A percentile compares a stretch with the other conserved stretches of the same genome.
phyloP scores from a whole-genome alignment of 2,329 filamentous ascomycete genomes.

The Ophiostoma sp. region DNA sequence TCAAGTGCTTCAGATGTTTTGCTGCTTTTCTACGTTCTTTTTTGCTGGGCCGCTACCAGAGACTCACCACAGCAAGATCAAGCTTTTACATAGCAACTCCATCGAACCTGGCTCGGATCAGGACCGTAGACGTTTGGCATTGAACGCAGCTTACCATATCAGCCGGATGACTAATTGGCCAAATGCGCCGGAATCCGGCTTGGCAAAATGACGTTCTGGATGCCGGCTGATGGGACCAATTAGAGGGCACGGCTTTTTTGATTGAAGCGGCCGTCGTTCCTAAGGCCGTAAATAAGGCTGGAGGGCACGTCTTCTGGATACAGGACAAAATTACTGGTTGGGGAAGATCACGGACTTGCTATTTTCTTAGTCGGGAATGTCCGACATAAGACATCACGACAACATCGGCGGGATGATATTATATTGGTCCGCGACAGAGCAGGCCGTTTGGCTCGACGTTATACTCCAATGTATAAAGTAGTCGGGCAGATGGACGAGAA shows the following conservation, averaged over 20 bases:
- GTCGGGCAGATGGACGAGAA: not conserved
- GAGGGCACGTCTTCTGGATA: not conserved
- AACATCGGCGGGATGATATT: not conserved
- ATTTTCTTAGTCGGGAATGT: not conserved
- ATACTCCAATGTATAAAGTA: not conserved
- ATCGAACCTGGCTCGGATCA: too few species aligned
- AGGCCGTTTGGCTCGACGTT: not conserved
- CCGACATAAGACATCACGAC: not conserved
- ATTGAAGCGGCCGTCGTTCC: not conserved
- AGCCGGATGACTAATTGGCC: not conserved
- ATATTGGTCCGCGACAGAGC: not conserved
- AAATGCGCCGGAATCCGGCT: not conserved
- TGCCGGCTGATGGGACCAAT: not conserved
- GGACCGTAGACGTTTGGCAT: not conserved
- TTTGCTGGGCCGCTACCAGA: too few species aligned
- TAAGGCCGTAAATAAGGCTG: not conserved
- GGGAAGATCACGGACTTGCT: not conserved
- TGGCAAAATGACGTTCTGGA: not conserved
- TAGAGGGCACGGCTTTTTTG: not conserved
- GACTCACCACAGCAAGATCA: not conserved
- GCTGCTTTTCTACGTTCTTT: too few species aligned
- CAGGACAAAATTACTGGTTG: not conserved
- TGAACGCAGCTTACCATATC: not conserved
- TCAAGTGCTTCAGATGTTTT: too few species aligned
- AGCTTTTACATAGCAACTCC: too few species aligned